Evolutionary conservation across 495 filamentous ascomycete genomes (phyloP).

Genomic region (Aspergillus ostianus): DNA sequence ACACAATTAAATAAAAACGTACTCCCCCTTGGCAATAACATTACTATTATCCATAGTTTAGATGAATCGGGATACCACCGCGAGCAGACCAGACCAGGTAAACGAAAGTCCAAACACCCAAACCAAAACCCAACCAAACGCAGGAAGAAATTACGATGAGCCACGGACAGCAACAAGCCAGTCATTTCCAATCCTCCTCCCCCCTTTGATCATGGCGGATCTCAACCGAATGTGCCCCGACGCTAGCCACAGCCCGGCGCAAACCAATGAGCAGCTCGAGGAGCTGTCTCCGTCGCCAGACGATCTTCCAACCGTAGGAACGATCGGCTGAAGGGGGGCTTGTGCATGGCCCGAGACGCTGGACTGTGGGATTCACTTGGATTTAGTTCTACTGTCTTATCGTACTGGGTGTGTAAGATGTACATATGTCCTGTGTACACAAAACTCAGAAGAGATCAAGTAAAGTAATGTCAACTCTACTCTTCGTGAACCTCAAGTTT

Average conservation of each 20-base stretch:
- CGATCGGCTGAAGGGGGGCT: slow-evolving; percentile 8
- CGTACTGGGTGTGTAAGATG: too few species aligned
- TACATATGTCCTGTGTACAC: too few species aligned
- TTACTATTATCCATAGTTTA: too few species aligned
- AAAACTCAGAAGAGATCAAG: too few species aligned
- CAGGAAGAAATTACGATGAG: slow-evolving; percentile 13
- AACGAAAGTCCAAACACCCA: slow-evolving; percentile 1
- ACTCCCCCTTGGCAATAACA: too few species aligned
- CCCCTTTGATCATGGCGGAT: slow-evolving; percentile 15
- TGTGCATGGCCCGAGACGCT: slow-evolving; percentile 15
- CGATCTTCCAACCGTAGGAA: slow-evolving; percentile 15
- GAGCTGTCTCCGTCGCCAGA: slow-evolving; percentile 3
- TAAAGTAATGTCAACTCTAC: too few species aligned
- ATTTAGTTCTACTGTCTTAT: neutral
- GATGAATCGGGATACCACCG: slow-evolving; percentile 3
- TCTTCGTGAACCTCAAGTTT: too few species aligned
- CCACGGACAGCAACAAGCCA: neutral
- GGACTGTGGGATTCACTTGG: slow-evolving; percentile 8
- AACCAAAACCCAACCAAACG: too few species aligned
- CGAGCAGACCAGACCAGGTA: neutral
- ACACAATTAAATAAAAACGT: too few species aligned
- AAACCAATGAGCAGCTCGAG: slow-evolving; percentile 9
- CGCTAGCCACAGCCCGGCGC: slow-evolving; percentile 5
- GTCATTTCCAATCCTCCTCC: neutral
- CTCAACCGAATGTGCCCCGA: slow-evolving; percentile 16